Conservation (phyloP, 805 yeast species). For the Pichia manshurica region DNA sequence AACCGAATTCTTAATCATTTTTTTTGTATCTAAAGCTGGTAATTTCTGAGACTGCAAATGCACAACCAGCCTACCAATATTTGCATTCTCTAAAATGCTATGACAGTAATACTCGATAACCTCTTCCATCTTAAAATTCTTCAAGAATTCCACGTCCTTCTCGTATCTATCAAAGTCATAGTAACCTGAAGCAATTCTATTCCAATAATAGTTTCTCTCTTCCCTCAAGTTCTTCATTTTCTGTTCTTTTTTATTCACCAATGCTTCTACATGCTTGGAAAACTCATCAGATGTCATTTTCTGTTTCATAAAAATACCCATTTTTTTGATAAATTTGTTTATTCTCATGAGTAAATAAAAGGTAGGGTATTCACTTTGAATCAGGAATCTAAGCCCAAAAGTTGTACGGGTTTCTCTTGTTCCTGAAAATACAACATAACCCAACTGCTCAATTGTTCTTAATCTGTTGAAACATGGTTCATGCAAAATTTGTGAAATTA, state of each 20-base stretch:
- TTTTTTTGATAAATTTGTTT: constrained; percentile 49
- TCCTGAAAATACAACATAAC: constrained; percentile 88
- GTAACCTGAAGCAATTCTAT: constrained; percentile 65
- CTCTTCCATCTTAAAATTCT: constrained; percentile 44
- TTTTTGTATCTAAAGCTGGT: constrained; percentile 20
- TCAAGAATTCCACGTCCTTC: constrained; percentile 51
- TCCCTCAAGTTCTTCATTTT: constrained; percentile 74
- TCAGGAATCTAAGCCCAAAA: constrained; percentile 63
- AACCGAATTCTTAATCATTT: constrained; percentile 24
- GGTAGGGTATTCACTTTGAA: constrained; percentile 79
- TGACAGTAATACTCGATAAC: constrained; percentile 49
- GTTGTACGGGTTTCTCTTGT: constrained; percentile 62
- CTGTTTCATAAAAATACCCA: constrained; percentile 36
- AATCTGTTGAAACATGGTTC: constrained; percentile 89
- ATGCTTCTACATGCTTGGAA: constrained; percentile 60
- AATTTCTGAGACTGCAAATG: constrained; percentile 55
- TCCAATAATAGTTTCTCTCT: constrained; percentile 63
- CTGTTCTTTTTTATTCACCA: constrained; percentile 59
- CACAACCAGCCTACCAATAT: constrained; percentile 43
- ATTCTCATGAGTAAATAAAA: constrained; percentile 73
- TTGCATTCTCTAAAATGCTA: constrained; percentile 29
- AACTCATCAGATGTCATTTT: constrained; percentile 61
- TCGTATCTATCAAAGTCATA: constrained; percentile 65
- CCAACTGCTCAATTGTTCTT: constrained; percentile 91
- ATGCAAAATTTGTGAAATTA: constrained; percentile 64